Conservation (phyloP, 2,329 filamentous ascomycete species). For the Seiridium unicorne region DNA sequence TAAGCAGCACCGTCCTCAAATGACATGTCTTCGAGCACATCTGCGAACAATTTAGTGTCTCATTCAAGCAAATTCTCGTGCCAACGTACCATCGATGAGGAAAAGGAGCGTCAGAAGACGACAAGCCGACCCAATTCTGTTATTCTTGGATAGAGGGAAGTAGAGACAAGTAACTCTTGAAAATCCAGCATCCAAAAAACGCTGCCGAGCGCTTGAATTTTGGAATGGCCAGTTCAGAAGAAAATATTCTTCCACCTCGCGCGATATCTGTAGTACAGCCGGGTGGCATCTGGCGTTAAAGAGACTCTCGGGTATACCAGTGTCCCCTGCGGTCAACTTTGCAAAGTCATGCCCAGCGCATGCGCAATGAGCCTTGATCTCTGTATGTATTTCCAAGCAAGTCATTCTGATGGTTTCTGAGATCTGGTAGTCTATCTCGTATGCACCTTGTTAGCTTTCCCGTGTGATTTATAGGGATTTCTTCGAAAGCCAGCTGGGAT, state of each 20-base stretch:
- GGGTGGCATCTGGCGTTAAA: conserved; percentile 20
- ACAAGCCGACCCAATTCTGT: conserved; percentile 36
- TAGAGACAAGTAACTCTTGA: conserved; percentile 35
- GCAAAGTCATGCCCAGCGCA: background rate
- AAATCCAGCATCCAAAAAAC: conserved; percentile 32
- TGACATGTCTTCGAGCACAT: conserved; percentile 39
- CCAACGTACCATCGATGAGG: conserved; percentile 37
- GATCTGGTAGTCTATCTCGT: too few relatives aligned
- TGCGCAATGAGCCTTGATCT: background rate
- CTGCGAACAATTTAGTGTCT: conserved; percentile 17
- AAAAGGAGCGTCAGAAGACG: conserved; percentile 38
- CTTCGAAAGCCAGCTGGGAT: too few relatives aligned
- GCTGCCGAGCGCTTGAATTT: conserved; percentile 24
- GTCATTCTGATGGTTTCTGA: too few relatives aligned
- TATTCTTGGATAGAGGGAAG: conserved; percentile 33
- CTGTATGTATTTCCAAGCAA: background rate
- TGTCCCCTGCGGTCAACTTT: background rate
- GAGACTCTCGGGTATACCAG: background rate
- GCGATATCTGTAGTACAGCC: conserved; percentile 19
- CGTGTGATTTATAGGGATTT: too few relatives aligned
- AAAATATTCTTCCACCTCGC: conserved; percentile 36
- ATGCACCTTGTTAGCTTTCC: too few relatives aligned
- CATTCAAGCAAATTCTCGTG: background rate
- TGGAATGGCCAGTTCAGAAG: conserved; percentile 35
- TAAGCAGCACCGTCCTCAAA: conserved; percentile 34